Evolutionary conservation across 768 basidiomycete genomes (phyloP).

Genomic region (Termitomyces sp.): DNA sequence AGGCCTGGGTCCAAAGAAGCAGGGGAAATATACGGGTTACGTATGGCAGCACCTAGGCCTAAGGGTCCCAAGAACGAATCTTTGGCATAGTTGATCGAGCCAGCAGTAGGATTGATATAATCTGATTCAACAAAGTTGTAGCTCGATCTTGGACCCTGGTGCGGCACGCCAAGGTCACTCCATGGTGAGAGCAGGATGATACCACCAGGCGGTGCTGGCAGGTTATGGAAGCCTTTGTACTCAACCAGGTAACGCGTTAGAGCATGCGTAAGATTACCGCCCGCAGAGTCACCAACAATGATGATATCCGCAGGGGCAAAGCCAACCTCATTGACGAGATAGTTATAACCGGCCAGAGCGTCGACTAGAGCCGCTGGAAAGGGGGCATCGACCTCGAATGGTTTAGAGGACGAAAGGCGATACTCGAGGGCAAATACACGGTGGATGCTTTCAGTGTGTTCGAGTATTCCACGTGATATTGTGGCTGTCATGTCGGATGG

Average conservation of each 20-base stretch:
- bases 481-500: constrained; percentile 42
- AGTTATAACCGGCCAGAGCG: constrained; percentile 65
- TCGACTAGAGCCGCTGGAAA: constrained; percentile 78
- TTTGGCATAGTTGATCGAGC: constrained; percentile 25
- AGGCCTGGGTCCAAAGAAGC: constrained; percentile 35
- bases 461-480: constrained; percentile 41
- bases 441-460: constrained; percentile 34
- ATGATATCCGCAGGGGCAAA: constrained; percentile 58
- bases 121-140: constrained; percentile 27
- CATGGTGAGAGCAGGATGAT: constrained; percentile 54
- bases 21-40: constrained; percentile 55
- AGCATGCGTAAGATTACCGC: constrained; percentile 65
- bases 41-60: constrained; percentile 36
- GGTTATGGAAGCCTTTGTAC: constrained; percentile 26
- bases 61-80: constrained; percentile 43
- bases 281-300: constrained; percentile 71
- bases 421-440: constrained; percentile 67
- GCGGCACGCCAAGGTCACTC: constrained; percentile 40
- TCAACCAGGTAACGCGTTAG: constrained; percentile 48
- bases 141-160: constrained; percentile 32
- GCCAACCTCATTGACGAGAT: constrained; percentile 53
- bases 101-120: constrained; percentile 23
- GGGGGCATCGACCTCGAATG: constrained; percentile 39
- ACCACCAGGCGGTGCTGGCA: constrained; percentile 39
- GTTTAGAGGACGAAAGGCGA: constrained; percentile 47